Conservation (phyloP, 306 rosid genomes). For the Glycine tomentella region DNA sequence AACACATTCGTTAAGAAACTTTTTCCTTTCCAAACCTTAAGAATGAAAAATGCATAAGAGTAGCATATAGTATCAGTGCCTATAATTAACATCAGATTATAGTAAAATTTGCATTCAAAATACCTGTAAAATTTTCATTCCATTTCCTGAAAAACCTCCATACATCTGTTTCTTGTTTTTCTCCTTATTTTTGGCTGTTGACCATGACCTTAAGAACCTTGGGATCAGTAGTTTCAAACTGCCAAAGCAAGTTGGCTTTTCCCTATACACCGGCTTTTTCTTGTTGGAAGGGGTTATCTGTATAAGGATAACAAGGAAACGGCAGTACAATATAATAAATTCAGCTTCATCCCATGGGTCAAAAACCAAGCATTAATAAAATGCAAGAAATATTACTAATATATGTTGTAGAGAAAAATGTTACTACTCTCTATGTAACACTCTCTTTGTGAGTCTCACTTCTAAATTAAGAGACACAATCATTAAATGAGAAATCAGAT, state of each 20-base stretch:
- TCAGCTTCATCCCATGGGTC: background rate
- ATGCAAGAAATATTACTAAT: no score
- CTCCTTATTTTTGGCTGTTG: slow-evolving; percentile 37
- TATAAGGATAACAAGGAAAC: background rate
- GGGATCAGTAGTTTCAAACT: slow-evolving; percentile 58
- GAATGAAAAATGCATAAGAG: background rate
- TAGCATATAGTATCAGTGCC: background rate
- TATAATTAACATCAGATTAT: no score
- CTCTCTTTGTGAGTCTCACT: no score
- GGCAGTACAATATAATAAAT: background rate
- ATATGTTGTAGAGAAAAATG: no score
- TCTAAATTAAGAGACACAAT: no score
- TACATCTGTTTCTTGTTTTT: slow-evolving; percentile 43
- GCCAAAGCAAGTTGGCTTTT: slow-evolving; percentile 55
- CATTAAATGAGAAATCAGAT: no score
- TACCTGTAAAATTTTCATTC: slow-evolving; percentile 42
- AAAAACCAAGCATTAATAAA: background rate
- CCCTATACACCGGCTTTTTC: slow-evolving; percentile 46
- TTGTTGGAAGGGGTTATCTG: slow-evolving; percentile 46
- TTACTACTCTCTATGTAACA: no score
- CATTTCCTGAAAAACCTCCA: background rate
- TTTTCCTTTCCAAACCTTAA: slow-evolving; percentile 49
- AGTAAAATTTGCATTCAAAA: background rate
- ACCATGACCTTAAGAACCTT: slow-evolving; percentile 49
- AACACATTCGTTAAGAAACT: slow-evolving; percentile 8